These are phyloP conservation scores for Rhamnella rubrinervis DNA, from an alignment of 331 rosid species.

Conservation along the genomic window DNA sequence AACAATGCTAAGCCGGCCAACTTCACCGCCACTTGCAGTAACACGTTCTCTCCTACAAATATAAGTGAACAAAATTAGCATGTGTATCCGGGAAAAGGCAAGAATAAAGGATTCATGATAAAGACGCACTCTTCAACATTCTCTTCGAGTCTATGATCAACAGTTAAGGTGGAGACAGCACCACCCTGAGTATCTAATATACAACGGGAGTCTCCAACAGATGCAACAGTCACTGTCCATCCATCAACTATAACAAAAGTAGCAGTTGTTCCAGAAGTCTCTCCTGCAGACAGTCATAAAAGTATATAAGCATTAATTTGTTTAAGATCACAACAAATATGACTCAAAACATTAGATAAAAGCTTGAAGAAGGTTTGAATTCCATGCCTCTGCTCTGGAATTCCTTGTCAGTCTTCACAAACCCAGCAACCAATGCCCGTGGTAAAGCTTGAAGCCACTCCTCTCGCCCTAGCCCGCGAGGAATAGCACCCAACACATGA, in stretches of 20 bases:
- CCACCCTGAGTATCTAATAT: constrained; percentile 90
- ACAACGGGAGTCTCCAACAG: constrained; percentile 98
- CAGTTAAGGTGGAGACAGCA: constrained; percentile 74
- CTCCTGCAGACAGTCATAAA: constrained; percentile 53
- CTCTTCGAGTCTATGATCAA: constrained; percentile 96
- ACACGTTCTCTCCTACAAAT: constrained; percentile 83
- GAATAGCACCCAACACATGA: constrained; percentile 81
- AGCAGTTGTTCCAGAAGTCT: constrained; percentile 97
- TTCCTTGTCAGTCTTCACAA: constrained; percentile 94
- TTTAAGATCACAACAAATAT: neutral
- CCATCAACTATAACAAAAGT: constrained; percentile 91
- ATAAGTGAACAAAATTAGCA: constrained; percentile 18
- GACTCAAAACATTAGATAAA: neutral
- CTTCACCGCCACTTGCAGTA: constrained; percentile 96
- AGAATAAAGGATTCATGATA: constrained; percentile 15
- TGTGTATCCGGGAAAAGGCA: constrained; percentile 9
- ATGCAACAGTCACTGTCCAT: constrained; percentile 98
- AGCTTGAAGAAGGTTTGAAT: constrained; percentile 1
- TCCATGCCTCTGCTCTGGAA: constrained; percentile 79
- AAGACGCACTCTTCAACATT: constrained; percentile 78
- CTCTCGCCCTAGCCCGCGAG: constrained; percentile 79
- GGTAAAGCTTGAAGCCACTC: constrained; percentile 98
- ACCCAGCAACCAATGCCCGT: constrained; percentile 91
- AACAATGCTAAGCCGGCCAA: constrained; percentile 88
- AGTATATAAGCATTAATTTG: constrained; percentile 14